Evolutionary conservation across 2,329 filamentous ascomycete genomes (phyloP), one percentile per base, ranked within the genome.

Genomic region (Fusarium udum): DNA sequence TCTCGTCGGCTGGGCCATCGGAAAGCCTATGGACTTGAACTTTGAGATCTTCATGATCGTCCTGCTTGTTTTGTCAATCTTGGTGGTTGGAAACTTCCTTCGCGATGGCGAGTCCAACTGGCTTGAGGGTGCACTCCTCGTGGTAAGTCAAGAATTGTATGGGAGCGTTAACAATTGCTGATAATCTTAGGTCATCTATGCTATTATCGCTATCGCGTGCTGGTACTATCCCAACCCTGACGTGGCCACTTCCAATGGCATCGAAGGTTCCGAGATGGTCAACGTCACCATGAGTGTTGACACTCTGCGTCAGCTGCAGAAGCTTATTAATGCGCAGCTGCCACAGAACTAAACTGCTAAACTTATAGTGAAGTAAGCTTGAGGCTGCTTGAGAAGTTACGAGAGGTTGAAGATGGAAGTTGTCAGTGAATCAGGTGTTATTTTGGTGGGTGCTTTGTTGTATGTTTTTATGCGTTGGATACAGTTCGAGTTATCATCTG

Each of bases 1-100:
- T 31, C 83, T 94, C 32, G 88, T 94, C 32, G 91, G 90, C 14
- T 94, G 92, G 92, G 88, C 89, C 12, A 82, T 93, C 22, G 84
- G 82, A 42, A 90, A 90, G 75, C 78, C 86, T 3, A 91, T 95
- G 88, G 89, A 91, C 68, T 84, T 94, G 60, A 91, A 93, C 75
- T 94, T 95, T 77, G 91, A 93, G 75, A 88, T 93, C 22, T 95
- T 95, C 83, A 92, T 93, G 84, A 87, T 93, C n/a, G 87, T 91
- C 22, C 84, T 93, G 11, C 83, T 95, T 2, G 90, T 95, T n/a
- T 84, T 95, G 37, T 90, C 91, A 4, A 93, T 94, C 64, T 82
- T 95, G 20, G 91, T 93, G 0, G 91, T 93, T 52, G 92, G 92
- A 4, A 93, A 92, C 69, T 94, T 95, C 81, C 83, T 95, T 46